A percentile compares a stretch with the other conserved stretches of the same genome.
phyloP scores from a whole-genome alignment of 768 basidiomycete genomes.

The Boletus pseudo-olivaceus region DNA sequence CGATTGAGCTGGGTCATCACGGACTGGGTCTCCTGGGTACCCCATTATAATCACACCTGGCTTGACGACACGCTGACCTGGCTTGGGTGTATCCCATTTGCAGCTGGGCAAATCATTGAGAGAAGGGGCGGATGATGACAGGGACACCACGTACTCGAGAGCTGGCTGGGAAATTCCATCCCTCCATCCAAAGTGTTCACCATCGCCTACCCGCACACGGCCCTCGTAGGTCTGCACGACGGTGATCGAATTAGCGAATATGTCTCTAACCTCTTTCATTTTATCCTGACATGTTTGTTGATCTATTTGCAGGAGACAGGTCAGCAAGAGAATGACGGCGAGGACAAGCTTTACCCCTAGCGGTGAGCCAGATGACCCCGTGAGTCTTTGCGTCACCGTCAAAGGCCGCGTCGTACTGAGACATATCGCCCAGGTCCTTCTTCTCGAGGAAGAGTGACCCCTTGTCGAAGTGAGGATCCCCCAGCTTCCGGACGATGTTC shows the following conservation, averaged over 20 bases:
- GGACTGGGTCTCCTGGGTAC: background rate
- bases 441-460: background rate
- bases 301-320: background rate
- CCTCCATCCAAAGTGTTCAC: background rate
- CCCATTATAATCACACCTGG: background rate
- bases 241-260: background rate
- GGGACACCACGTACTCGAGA: background rate
- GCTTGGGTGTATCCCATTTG: background rate
- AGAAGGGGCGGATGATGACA: background rate
- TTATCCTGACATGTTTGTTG: background rate
- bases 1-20: background rate
- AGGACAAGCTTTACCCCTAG: background rate
- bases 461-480: background rate
- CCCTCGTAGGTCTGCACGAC: background rate
- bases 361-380: background rate
- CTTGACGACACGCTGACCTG: background rate
- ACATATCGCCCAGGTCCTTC: background rate
- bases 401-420: background rate
- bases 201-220: background rate
- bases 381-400: background rate
- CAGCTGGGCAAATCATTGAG: background rate
- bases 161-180: background rate
- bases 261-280: background rate
- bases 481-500: background rate
- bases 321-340: background rate